These are phyloP conservation scores for Spiromastix sp. DNA, from an alignment of 2,329 filamentous ascomycete species.

Conservation along the genomic window DNA sequence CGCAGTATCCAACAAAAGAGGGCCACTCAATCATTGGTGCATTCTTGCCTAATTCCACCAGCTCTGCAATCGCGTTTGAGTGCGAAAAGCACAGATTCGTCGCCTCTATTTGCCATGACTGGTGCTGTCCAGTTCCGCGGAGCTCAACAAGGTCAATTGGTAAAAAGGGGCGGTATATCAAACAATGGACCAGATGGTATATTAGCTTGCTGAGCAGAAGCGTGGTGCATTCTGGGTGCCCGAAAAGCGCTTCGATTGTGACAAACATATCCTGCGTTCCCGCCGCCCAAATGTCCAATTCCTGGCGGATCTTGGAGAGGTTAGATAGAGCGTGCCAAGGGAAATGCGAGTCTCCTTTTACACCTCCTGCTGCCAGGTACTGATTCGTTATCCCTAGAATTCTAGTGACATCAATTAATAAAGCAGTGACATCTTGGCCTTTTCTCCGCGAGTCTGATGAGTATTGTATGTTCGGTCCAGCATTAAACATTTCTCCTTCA, in stretches of 20 bases:
- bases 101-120: constrained; percentile 87
- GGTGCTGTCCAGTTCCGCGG: constrained; percentile 68
- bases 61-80: constrained; percentile 75
- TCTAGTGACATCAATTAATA: constrained; percentile 75
- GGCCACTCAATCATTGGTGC: constrained; percentile 72
- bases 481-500: constrained; percentile 73
- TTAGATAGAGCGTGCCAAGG: constrained; percentile 83
- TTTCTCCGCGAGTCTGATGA: constrained; percentile 58
- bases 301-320: constrained; percentile 74
- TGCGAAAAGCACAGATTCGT: constrained; percentile 81
- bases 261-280: constrained; percentile 71
- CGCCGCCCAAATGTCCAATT: constrained; percentile 75
- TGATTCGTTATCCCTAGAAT: constrained; percentile 75
- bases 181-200: constrained; percentile 76
- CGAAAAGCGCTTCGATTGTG: constrained; percentile 63
- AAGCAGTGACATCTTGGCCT: constrained; percentile 63
- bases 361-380: constrained; percentile 74
- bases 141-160: constrained; percentile 76
- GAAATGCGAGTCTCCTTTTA: constrained; percentile 83
- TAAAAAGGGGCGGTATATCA: constrained; percentile 78
- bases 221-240: constrained; percentile 66
- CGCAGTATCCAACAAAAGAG: constrained; percentile 75
- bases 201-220: constrained; percentile 76
- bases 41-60: constrained; percentile 68
- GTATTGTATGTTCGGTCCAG: constrained; percentile 66